These are phyloP conservation scores for Fraxinus quadrangulata DNA, from an alignment of 257 asterid genomes.

Conservation along the genomic window DNA sequence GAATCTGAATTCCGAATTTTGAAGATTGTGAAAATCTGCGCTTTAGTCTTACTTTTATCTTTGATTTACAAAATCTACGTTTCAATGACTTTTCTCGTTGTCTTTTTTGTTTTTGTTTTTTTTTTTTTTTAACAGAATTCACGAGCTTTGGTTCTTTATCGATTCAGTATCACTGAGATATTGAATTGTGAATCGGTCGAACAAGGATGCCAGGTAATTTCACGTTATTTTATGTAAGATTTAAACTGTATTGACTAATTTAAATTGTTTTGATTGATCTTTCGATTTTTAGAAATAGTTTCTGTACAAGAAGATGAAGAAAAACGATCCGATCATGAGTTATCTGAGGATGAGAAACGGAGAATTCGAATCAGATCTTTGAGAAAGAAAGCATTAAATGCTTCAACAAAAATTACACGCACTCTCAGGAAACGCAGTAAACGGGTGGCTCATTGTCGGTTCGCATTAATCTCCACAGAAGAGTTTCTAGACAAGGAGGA, in stretches of 20 bases:
- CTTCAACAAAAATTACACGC: slow-evolving; percentile 42
- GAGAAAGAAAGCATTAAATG: slow-evolving; percentile 43
- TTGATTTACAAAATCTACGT: slow-evolving; percentile 28
- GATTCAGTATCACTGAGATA: slow-evolving; percentile 42
- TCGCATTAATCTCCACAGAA: slow-evolving; percentile 70
- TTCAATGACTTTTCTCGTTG: slow-evolving; percentile 6
- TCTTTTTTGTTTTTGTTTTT: neutral
- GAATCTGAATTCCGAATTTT: slow-evolving; percentile 29
- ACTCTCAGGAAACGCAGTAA: slow-evolving; percentile 44
- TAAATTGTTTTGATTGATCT: neutral
- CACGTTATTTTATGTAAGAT: slow-evolving; percentile 1
- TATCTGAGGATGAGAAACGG: slow-evolving; percentile 51
- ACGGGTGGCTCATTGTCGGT: slow-evolving; percentile 64
- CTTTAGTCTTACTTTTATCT: slow-evolving; percentile 8
- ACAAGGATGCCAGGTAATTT: slow-evolving; percentile 69
- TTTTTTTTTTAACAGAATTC: slow-evolving; percentile 14
- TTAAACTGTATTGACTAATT: slow-evolving; percentile 9
- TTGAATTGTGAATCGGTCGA: slow-evolving; percentile 32
- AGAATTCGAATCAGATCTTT: slow-evolving; percentile 46
- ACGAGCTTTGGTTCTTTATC: slow-evolving; percentile 29
- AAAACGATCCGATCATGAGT: slow-evolving; percentile 42
- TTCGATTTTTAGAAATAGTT: slow-evolving; percentile 29
- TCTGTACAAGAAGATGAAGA: slow-evolving; percentile 43
- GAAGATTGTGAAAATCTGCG: slow-evolving; percentile 37
- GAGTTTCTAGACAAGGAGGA: slow-evolving; percentile 79